Conservation (phyloP, 139 green algal species). For the Chlamydomonas sp. region DNA sequence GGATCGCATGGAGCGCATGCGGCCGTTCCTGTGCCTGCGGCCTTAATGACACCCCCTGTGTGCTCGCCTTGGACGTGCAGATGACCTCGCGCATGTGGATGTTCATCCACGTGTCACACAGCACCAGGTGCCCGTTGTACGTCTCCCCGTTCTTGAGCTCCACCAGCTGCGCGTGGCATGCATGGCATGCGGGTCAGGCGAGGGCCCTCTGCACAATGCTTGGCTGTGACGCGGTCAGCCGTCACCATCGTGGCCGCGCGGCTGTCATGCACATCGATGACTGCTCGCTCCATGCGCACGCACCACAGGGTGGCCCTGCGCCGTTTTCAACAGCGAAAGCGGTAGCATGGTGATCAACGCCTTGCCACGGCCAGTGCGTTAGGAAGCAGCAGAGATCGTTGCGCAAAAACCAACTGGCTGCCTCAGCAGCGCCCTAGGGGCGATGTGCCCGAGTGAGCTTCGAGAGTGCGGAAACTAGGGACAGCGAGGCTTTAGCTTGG, state of each 20-base stretch:
- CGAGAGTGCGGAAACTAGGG: too few species aligned
- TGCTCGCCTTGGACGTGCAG: constrained; percentile 83
- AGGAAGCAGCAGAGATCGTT: too few species aligned
- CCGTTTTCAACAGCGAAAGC: constrained; percentile 76
- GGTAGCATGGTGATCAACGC: constrained; percentile 64
- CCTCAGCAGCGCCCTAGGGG: too few species aligned
- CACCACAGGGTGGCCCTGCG: constrained; percentile 80
- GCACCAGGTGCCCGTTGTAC: constrained; percentile 95
- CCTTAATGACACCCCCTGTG: too few species aligned
- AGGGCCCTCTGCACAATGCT: background rate
- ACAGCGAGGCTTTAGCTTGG: too few species aligned
- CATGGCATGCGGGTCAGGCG: background rate
- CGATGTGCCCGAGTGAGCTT: too few species aligned
- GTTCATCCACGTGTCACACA: constrained; percentile 99
- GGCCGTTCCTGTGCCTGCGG: too few species aligned
- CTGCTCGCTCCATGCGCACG: background rate
- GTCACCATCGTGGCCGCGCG: too few species aligned
- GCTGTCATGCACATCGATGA: background rate
- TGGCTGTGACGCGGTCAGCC: too few species aligned
- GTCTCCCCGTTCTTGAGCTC: constrained; percentile 98
- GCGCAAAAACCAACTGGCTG: too few species aligned
- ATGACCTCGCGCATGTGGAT: constrained; percentile 95
- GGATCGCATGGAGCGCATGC: too few species aligned
- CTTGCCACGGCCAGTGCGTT: background rate
- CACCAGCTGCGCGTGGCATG: constrained; percentile 65